Evolutionary conservation across 768 basidiomycete genomes (phyloP), one percentile per base, ranked within the genome.

Genomic region (Xanthoconium stramineum): DNA sequence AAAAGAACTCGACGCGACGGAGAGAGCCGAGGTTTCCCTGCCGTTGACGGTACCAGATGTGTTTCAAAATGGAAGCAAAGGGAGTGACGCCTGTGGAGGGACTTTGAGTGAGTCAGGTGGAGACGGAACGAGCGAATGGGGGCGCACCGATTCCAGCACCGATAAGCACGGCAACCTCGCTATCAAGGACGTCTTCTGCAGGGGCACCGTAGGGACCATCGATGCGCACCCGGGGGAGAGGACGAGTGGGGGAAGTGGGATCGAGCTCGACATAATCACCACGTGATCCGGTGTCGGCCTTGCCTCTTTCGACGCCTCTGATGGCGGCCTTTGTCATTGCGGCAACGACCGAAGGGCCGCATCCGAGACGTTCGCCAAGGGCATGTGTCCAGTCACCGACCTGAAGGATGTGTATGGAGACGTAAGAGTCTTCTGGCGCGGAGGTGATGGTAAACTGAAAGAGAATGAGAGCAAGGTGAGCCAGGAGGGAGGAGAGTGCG

Each of bases 151-250:
- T 97, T 75, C 94, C 94, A 58, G 91, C 93, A 59, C 93, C 94
- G 59, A 98, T 81, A 53, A 98, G 79, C n/a, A 98, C 79, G 39
- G 92, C 94, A 47, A 94, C 91, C 69, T 94, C 88, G 56, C 81
- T 82, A 32, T 83, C 80, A 68, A 93, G 94, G 38, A 94, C 90
- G 65, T 94, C 93, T 70, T 95, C 93, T 36, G 94, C 88, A 0
- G 94, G 94, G 17, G 94, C 91, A 60, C 94, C 94, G 63, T 91
- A 97, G 1, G 94, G 94, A 13, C 94, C 94, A 64, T 95, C 93
- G 60, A 95, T 86, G 50, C 89, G 79, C 20, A 94, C 80, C 8
- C 68, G 64, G 44, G 92, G 93, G 24, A 94, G 81, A 20, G 78
- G 70, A 44, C 78, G 78, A 20, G 78, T 69, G n/a, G 72, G 64